Conservation (phyloP, 768 basidiomycete genomes). For the Lactarius sp. region DNA sequence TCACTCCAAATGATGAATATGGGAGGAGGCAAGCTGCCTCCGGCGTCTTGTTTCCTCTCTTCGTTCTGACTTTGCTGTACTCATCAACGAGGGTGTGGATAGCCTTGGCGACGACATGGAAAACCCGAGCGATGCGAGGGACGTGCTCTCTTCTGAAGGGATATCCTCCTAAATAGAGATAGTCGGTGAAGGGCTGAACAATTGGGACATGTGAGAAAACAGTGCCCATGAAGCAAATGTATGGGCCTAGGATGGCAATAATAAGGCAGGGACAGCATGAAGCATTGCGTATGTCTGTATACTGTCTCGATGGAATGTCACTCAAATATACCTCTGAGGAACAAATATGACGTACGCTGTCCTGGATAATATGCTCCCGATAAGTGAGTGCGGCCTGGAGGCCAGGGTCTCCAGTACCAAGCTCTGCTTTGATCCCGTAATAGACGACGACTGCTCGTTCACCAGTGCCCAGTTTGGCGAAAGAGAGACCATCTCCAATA, state of each 20-base stretch:
- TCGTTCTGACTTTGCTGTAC: background rate
- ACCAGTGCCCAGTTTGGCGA: too few relatives aligned
- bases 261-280: constrained; percentile 25
- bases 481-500: too few relatives aligned
- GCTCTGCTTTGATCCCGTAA: too few relatives aligned
- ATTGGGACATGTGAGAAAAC: constrained; percentile 18
- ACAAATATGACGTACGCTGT: background rate
- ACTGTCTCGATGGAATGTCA: background rate
- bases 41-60: background rate
- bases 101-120: background rate
- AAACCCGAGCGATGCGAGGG: background rate
- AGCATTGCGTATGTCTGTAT: background rate
- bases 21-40: background rate
- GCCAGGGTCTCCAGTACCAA: too few relatives aligned
- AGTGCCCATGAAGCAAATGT: constrained; percentile 16
- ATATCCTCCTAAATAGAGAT: too few relatives aligned
- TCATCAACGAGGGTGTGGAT: background rate
- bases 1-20: too few relatives aligned
- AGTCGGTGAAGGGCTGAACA: background rate
- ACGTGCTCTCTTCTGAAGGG: background rate
- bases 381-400: too few relatives aligned
- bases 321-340: background rate
- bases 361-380: background rate
- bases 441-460: too few relatives aligned
- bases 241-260: constrained; percentile 19